Base-by-base conservation (phyloP, 257 asterid genomes). In the Gentiana dahurica region DNA sequence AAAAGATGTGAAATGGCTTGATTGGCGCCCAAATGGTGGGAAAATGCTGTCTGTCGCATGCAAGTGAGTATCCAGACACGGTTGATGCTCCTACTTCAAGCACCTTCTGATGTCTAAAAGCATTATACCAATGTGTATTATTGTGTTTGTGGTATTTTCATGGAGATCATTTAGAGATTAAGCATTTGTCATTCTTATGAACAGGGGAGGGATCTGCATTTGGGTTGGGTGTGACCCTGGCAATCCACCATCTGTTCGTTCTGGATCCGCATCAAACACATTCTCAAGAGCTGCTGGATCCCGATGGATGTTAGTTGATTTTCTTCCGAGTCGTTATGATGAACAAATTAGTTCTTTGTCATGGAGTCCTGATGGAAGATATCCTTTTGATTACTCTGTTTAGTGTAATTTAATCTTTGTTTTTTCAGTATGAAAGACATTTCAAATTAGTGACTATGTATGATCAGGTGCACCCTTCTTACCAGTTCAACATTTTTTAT, bases 361-460 rank as follows among this genome's bases (percentile, higher is more conserved):
- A 2, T 92, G 98, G 98, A 88, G 97, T 71, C 97, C 97, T 13
- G 90, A 83, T 74, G 98, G 98, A 76, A 88, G 90, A 86, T 92
- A 89, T 89, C 97, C 97, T 39, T 36, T 58, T 41, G 46, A 10
- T 41, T 41, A 5, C 46, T 41, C 9, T 41, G 9, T 41, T 10
- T 41, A 24, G 24, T 41, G 46, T 41, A 41, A 10, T 10, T 41
- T 41, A 6, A 3, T 41, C 10, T 7, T 41, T 41, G 46, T 41
- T 41, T 41, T 41, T 41, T 5, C 46, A 41, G 46, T 41, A 41
- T 41, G 6, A 41, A 41, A 41, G 9, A 10, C 46, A 41, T 41
- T 41, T 10, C 6, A 10, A 41, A 5, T 6, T 10, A 41, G 46
- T 41, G 6, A 41, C 9, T 41, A 5, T 41, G 46, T 10, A 41